Evolutionary conservation across 352 stramenopile genomes (phyloP).

Genomic region (Phytophthora sp.): DNA sequence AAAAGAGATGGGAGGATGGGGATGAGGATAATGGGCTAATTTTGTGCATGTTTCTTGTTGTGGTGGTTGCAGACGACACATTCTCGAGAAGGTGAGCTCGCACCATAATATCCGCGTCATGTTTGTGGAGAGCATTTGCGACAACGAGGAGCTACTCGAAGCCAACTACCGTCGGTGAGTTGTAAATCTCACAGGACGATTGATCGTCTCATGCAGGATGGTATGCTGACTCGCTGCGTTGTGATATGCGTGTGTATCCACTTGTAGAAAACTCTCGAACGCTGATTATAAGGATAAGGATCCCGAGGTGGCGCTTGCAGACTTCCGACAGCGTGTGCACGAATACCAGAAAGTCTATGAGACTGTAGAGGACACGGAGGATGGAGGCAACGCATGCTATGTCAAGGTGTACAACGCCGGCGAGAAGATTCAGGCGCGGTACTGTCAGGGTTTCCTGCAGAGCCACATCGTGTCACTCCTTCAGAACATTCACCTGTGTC

Average conservation of each 20-base stretch:
- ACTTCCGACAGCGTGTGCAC: conserved; percentile 87
- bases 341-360: conserved; percentile 96
- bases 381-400: conserved; percentile 85
- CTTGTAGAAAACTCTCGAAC: conserved; percentile 74
- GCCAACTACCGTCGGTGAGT: conserved; percentile 89
- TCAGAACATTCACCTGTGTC: conserved; percentile 93
- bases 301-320: conserved; percentile 83
- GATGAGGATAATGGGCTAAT: conserved; percentile 2
- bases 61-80: conserved; percentile 46
- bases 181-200: conserved; percentile 27
- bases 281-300: conserved; percentile 92
- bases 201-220: conserved; percentile 10
- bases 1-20: neutral
- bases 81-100: conserved; percentile 66
- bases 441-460: conserved; percentile 87
- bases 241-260: conserved; percentile 17
- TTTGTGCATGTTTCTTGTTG: neutral
- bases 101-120: conserved; percentile 87
- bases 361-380: conserved; percentile 88
- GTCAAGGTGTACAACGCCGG: conserved; percentile 94
- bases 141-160: conserved; percentile 91
- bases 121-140: conserved; percentile 96
- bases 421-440: conserved; percentile 91
- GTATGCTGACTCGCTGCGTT: conserved; percentile 32
- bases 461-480: conserved; percentile 89